Conservation (phyloP, 139 green algal genomes). For the Gonium pectorale region DNA sequence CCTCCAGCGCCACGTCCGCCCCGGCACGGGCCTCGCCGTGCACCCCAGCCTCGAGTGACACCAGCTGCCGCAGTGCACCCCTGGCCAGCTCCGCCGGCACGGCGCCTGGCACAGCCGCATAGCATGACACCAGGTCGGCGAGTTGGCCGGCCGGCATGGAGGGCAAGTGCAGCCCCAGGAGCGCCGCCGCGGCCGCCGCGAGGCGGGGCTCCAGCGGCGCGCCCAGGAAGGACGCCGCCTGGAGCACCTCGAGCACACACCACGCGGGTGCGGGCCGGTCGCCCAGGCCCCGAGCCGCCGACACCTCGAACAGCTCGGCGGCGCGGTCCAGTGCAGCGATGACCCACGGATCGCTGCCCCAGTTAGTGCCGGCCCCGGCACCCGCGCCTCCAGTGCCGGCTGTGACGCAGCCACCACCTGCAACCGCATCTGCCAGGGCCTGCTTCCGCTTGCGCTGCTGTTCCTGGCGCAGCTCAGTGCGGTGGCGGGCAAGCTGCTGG, state of each 20-base stretch:
- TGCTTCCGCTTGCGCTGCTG: not conserved
- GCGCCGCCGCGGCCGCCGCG: not conserved
- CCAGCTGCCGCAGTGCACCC: constrained; percentile 22
- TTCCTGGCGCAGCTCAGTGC: not conserved
- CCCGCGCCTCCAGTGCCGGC: not conserved
- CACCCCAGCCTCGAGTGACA: not conserved
- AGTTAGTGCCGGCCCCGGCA: not conserved
- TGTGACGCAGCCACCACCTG: not conserved
- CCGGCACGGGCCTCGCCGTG: not conserved
- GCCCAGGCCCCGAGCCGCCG: not conserved
- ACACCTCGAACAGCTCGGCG: not conserved
- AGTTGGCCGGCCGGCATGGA: constrained; percentile 11
- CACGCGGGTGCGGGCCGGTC: constrained; percentile 18
- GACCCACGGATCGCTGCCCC: constrained; percentile 18
- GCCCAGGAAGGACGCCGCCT: constrained; percentile 8
- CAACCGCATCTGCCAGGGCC: not conserved
- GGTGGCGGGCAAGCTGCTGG: not conserved
- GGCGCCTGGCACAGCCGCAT: not conserved
- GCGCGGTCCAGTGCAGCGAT: constrained; percentile 5
- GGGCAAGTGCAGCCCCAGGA: not conserved
- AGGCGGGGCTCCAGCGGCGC: not conserved
- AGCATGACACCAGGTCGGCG: constrained; percentile 15
- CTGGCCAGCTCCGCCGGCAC: constrained; percentile 10
- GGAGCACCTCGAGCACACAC: constrained; percentile 27
- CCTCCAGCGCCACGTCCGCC: not conserved